A percentile compares a stretch with the other conserved stretches of the same genome.
phyloP scores from a whole-genome alignment of 768 basidiomycete genomes.

The Chiua virens region DNA sequence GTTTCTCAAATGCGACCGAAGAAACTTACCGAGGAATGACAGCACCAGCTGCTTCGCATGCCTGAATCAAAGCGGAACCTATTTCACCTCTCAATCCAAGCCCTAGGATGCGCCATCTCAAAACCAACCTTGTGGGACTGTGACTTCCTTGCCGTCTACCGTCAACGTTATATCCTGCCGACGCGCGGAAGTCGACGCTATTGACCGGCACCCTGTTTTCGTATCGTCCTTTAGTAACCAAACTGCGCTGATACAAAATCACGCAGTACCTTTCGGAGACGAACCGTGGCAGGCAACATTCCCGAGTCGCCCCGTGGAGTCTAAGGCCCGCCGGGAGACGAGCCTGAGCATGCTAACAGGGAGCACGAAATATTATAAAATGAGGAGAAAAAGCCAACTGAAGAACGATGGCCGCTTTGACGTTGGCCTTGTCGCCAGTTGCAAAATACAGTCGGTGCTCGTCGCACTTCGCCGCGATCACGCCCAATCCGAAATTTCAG shows the following conservation, averaged over 20 bases:
- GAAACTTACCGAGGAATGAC: constrained; percentile 68
- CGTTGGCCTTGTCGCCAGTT: constrained; percentile 15
- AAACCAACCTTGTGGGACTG: constrained; percentile 87
- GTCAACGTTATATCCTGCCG: constrained; percentile 87
- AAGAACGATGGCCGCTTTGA: constrained; percentile 4
- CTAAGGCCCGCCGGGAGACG: constrained; percentile 57
- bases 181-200: constrained; percentile 64
- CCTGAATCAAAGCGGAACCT: constrained; percentile 96
- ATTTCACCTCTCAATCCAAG: constrained; percentile 8
- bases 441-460: constrained; percentile 32
- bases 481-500: constrained; percentile 7
- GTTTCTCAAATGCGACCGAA: not conserved
- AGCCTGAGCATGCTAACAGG: constrained; percentile 60
- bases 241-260: not conserved
- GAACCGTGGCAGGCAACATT: constrained; percentile 50
- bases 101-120: not conserved
- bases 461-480: constrained; percentile 43
- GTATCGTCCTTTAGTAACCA: constrained; percentile 1
- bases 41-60: constrained; percentile 87
- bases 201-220: constrained; percentile 52
- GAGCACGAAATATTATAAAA: constrained; percentile 16
- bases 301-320: constrained; percentile 66
- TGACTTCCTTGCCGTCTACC: constrained; percentile 96
- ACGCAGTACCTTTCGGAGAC: constrained; percentile 33
- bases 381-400: constrained; percentile 23